Evolutionary conservation across 2,329 filamentous ascomycete genomes (phyloP), one percentile per base, ranked within the genome.

Genomic region (Colletotrichum lini): DNA sequence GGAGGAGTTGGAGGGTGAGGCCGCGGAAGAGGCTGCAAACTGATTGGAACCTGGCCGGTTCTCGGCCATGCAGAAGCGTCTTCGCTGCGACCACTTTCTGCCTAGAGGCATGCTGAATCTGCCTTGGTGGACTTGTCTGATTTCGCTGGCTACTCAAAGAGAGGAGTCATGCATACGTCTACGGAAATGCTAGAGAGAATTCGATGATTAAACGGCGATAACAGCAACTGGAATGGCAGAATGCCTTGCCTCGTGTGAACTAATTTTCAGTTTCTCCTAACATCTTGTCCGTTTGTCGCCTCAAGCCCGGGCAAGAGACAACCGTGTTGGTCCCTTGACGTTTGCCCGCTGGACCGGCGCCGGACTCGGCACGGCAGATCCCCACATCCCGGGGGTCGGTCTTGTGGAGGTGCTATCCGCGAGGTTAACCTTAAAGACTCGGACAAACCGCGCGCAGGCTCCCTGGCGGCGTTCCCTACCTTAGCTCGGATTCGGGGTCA

Each of bases 381-480:
- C 60, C 60, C 52, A 68, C 59, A 65, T 68, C 23, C 59, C 66
- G 44, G 52, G 16, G 8, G 44, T 35, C 66, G 59, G 59, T 4
- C 47, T 2, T 38, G 50, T 26, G 65, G 50, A 10, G 59, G 18
- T 52, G 16, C 16, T 38, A 45, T 44, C 58, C 35, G 38, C 35
- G 54, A 52, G 38, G 38, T 35, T 15, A 68, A 53, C 18, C 40
- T 30, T 47, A 3, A 65, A 35, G 15, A 23, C 53, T 21, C 44
- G 30, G 21, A 13, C 26, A 21, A 38, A 23, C 60, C 26, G 26
- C 42, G 21, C 12, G 23, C n/a, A 65, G 50, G 23, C n/a, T 35
- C 30, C 30, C 35, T 18, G 38, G 45, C 56, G 40, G 40, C 26
- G 7, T 15, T 21, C 54, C 47, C 10, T 38, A 54, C 54, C 47